phyloP scores from a whole-genome alignment of 2,329 filamentous ascomycete species.

The Lachnellula arida region DNA sequence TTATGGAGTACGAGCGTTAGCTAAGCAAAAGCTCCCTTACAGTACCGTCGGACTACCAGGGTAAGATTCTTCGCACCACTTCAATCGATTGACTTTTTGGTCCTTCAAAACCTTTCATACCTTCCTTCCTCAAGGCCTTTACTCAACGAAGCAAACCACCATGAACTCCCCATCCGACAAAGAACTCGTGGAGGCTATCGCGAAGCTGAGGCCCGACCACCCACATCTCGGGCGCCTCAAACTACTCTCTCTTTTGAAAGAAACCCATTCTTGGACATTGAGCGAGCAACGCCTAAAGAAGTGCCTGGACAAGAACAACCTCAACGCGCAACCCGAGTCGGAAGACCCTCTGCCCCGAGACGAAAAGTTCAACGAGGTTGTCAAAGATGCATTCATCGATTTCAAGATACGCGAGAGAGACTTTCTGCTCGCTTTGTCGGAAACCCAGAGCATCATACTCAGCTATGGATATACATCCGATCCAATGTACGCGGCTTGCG shows the following conservation, averaged over 20 bases:
- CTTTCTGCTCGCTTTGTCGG: conserved; percentile 1
- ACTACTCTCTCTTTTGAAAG: not conserved
- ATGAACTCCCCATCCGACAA: not conserved
- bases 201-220: not conserved
- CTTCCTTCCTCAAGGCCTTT: too few species aligned
- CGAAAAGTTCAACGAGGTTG: not conserved
- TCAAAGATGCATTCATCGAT: not conserved
- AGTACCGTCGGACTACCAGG: too few species aligned
- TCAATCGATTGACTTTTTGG: too few species aligned
- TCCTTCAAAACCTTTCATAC: too few species aligned
- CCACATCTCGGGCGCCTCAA: not conserved
- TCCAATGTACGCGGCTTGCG: not conserved
- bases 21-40: too few species aligned
- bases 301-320: not conserved
- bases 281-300: conserved; percentile 5
- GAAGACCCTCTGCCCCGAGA: not conserved
- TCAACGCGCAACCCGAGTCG: not conserved
- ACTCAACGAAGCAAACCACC: not conserved
- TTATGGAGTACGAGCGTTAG: too few species aligned
- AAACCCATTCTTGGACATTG: not conserved
- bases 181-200: not conserved
- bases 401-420: not conserved
- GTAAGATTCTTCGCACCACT: too few species aligned
- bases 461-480: not conserved
- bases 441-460: not conserved